These are phyloP conservation scores for Blastobotrys proliferans DNA, from an alignment of 1,139 yeast species.

Conservation along the genomic window DNA sequence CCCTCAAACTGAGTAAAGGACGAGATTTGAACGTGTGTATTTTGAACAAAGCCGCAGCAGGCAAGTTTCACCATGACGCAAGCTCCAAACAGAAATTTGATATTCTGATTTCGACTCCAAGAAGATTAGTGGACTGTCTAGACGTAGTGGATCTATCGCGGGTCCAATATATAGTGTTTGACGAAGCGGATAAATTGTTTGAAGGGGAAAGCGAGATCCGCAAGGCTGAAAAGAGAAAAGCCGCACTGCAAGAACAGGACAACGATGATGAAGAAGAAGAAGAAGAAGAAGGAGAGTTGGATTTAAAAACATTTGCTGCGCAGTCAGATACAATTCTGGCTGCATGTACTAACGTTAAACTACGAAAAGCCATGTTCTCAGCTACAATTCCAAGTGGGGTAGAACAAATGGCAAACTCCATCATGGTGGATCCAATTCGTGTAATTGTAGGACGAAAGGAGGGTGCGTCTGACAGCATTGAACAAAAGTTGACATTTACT, in stretches of 20 bases:
- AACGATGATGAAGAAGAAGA: slow-evolving; percentile 4
- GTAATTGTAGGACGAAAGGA: slow-evolving; percentile 91
- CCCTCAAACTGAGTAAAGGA: slow-evolving; percentile 49
- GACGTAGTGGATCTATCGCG: slow-evolving; percentile 55
- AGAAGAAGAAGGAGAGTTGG: neutral
- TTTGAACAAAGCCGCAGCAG: slow-evolving; percentile 71
- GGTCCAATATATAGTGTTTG: slow-evolving; percentile 75
- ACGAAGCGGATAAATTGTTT: slow-evolving; percentile 93
- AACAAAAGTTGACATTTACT: slow-evolving; percentile 78
- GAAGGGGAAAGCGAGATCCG: slow-evolving; percentile 48
- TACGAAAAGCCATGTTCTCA: slow-evolving; percentile 73
- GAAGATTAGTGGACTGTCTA: slow-evolving; percentile 76
- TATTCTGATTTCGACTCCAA: slow-evolving; percentile 80
- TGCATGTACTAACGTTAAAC: slow-evolving; percentile 51
- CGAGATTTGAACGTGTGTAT: slow-evolving; percentile 59
- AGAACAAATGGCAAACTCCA: slow-evolving; percentile 79
- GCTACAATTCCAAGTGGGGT: slow-evolving; percentile 96
- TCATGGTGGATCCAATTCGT: slow-evolving; percentile 82
- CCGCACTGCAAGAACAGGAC: neutral
- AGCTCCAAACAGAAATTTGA: slow-evolving; percentile 65
- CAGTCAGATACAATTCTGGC: slow-evolving; percentile 85
- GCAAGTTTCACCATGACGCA: slow-evolving; percentile 57
- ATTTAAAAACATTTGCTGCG: slow-evolving; percentile 51
- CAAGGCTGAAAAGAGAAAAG: slow-evolving; percentile 10
- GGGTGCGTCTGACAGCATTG: slow-evolving; percentile 81